Evolutionary conservation across 2,329 filamentous ascomycete genomes (phyloP), one percentile per base, ranked within the genome.

Genomic region (Phyllosticta ampelicida): DNA sequence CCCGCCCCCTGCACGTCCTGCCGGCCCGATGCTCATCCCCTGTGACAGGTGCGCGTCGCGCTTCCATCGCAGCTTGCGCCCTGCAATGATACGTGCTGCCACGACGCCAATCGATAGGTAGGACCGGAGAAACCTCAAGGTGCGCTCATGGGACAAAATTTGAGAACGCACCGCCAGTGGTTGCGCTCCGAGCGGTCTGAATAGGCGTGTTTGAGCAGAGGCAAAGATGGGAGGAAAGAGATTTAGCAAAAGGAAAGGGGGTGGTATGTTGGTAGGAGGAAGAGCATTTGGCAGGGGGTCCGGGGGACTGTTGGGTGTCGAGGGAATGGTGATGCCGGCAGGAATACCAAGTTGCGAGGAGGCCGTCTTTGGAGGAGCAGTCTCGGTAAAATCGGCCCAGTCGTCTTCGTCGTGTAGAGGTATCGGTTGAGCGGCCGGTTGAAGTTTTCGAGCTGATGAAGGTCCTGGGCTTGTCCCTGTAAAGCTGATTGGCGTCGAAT

Each of bases 1-100:
- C n/a, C 80, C 86, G 65, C 88, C 89, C 56, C 84, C 82, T 2
- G 85, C 86, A 2, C 85, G 81, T 16, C 84, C 83, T 0, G 89
- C 89, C 19, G 82, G 82, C 0, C 84, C 83, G 61, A 97, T 95
- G 59, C 87, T 85, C 88, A 95, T 96, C 67, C 86, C 86, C 71
- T 96, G 90, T 1, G 88, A 83, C 11, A 97, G 77, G 61, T 90
- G 84, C 61, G 83, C 86, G 72, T 97, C 92, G 56, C 92, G 83
- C 69, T 95, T 92, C 92, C 92, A 97, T 59, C 92, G 86, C 55
- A 87, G 76, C 66, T 89, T 90, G 60, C 92, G 85, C 10, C 91
- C 92, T 1, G 89, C 87, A 59, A 96, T 85, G 54, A 96, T 81
- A 51, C 86, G 86, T n/a, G 84, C 88, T 21, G 86, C 85, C 10